Base-by-base conservation (phyloP, 768 basidiomycete genomes). In the Suillus subaureus region DNA sequence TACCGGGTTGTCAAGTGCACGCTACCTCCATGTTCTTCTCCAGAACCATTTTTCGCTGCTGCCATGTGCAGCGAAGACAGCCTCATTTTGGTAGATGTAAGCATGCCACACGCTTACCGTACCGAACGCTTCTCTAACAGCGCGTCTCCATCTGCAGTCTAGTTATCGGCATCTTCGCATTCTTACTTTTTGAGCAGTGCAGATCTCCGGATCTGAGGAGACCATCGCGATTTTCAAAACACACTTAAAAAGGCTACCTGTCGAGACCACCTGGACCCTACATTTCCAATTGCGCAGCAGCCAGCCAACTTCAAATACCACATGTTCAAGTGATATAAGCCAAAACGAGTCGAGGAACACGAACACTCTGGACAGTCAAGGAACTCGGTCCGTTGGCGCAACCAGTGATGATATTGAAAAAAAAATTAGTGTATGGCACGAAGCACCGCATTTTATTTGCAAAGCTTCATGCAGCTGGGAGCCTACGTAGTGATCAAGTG, bases 21-120 rank as follows among this genome's bases (percentile, higher is more conserved):
- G 61, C 63, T 78, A 61, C 66, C 61, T 18, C 65, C 68, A 13
- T 56, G 64, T 52, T 18, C 43, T 40, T 60, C 62, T 56, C 65
- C 61, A 2, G 66, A 67, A 26, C 68, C 60, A 0, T 45, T 37
- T 1, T 76, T 71, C 56, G 66, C 70, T 35, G 72, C 73, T 40
- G 80, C 79, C 9, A 83, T 90, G 82, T 84, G 87, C 76, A 83
- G 80, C 67, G 86, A 87, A 72, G 87, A 89, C 73, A 78, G 75
- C 65, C 67, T 89, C 9, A 74, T 90, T 58, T 73, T 86, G 4
- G 84, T 88, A 45, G 79, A 84, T 70, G 82, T 85, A 18, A 56
- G 77, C 26, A 60, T 42, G 18, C 18, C 26, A 6, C 40, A 35
- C 31, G 43, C 15, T 60, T 35, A 23, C 45, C 40, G 13, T 47